phyloP scores from a whole-genome alignment of 441 rosid genomes.

The Isatis lusitanica region DNA sequence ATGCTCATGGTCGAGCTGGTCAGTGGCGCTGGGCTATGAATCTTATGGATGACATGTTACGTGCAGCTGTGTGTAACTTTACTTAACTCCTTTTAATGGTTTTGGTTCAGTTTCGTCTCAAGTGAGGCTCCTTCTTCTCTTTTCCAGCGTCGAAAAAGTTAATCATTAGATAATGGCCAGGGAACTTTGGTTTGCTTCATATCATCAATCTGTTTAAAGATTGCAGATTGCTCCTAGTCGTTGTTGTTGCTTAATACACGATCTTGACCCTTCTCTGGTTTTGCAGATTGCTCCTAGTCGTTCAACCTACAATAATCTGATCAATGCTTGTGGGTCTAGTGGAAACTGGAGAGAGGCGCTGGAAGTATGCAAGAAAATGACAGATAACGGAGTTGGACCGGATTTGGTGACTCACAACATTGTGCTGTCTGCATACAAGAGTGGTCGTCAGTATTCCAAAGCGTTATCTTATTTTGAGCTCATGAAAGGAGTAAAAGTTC shows the following conservation, averaged over 20 bases:
- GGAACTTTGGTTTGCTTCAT: not conserved
- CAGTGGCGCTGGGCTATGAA: constrained; percentile 97
- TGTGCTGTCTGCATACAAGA: constrained; percentile 84
- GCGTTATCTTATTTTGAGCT: constrained; percentile 86
- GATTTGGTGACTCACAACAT: constrained; percentile 92
- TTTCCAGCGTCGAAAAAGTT: constrained; percentile 9
- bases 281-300: constrained; percentile 92
- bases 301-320: constrained; percentile 79
- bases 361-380: constrained; percentile 83
- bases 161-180: not conserved
- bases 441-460: constrained; percentile 69
- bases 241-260: not conserved
- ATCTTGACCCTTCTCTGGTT: constrained; percentile 27
- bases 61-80: constrained; percentile 77
- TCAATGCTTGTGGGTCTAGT: constrained; percentile 93
- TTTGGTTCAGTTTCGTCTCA: constrained; percentile 40
- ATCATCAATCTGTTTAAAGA: not conserved
- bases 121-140: constrained; percentile 37
- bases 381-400: constrained; percentile 96
- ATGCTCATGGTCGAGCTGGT: constrained; percentile 85
- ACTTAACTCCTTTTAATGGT: constrained; percentile 42
- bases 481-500: constrained; percentile 82
- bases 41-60: constrained; percentile 85
- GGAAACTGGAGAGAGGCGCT: constrained; percentile 96
- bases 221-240: not conserved